Percentiles rank a stretch among this genome's conserved stretches.
These are phyloP conservation scores for Talaromyces amestolkiae DNA, from an alignment of 2,329 filamentous ascomycete species.

Conservation along the genomic window DNA sequence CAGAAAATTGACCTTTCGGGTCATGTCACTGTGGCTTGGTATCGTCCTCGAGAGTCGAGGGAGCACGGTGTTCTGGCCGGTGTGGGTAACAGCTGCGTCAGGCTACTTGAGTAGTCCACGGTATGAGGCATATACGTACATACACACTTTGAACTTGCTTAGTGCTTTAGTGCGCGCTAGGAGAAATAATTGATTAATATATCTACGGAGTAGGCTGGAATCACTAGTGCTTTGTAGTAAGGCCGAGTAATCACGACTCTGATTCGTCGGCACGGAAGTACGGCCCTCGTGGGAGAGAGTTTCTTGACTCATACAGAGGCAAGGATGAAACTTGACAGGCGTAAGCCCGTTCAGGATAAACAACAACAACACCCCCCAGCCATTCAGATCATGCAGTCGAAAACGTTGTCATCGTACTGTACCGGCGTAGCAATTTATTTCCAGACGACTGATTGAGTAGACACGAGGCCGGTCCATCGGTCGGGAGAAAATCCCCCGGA, in stretches of 20 bases:
- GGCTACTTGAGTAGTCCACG: not conserved
- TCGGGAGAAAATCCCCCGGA: constrained; percentile 14
- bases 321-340: not conserved
- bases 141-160: not conserved
- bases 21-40: not conserved
- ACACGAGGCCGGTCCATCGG: constrained; percentile 3
- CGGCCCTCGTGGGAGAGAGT: constrained; percentile 1
- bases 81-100: constrained; percentile 1
- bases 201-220: not conserved
- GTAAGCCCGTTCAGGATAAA: not conserved
- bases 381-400: not conserved
- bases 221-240: not conserved
- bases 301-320: not conserved
- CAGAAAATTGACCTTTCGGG: not conserved
- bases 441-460: not conserved
- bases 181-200: not conserved
- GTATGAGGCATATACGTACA: constrained; percentile 1
- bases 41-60: not conserved
- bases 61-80: constrained; percentile 5
- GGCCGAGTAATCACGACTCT: not conserved
- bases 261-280: constrained; percentile 13
- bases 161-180: not conserved
- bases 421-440: not conserved
- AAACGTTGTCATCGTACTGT: not conserved
- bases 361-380: not conserved